Percentiles rank a stretch among this genome's conserved stretches.
Conservation (phyloP, 768 basidiomycete species). For the Brasilioporus rufonigricans region DNA sequence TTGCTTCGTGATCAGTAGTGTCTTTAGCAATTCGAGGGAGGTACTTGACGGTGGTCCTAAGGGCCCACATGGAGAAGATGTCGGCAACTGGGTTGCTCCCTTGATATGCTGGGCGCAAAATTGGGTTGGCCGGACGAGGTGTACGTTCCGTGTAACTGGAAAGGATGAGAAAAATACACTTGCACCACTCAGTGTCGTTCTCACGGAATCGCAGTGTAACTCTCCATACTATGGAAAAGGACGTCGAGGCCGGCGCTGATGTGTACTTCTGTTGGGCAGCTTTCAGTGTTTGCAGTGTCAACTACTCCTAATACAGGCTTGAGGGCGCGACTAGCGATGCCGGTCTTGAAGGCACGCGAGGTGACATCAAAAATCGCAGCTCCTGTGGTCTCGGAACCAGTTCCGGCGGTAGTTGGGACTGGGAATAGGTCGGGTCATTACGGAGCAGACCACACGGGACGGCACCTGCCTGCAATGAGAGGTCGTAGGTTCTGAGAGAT, state of each 20-base stretch:
- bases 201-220: slow-evolving; percentile 91
- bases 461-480: slow-evolving; percentile 67
- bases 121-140: slow-evolving; percentile 88
- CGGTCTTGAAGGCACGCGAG: slow-evolving; percentile 91
- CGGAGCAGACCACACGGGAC: neutral
- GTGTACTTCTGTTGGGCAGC: slow-evolving; percentile 88
- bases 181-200: slow-evolving; percentile 20
- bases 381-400: slow-evolving; percentile 93
- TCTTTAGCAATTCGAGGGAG: slow-evolving; percentile 85
- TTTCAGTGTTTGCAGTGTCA: slow-evolving; percentile 88
- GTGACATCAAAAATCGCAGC: slow-evolving; percentile 94
- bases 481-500: slow-evolving; percentile 73
- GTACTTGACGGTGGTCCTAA: slow-evolving; percentile 84
- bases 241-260: slow-evolving; percentile 96
- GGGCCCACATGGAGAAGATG: slow-evolving; percentile 93
- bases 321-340: slow-evolving; percentile 89
- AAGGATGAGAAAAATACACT: slow-evolving; percentile 3
- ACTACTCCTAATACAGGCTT: slow-evolving; percentile 86
- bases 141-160: slow-evolving; percentile 83
- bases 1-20: slow-evolving; percentile 75
- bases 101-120: slow-evolving; percentile 89
- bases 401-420: slow-evolving; percentile 80
- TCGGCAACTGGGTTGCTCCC: slow-evolving; percentile 94
- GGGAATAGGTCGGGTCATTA: neutral
- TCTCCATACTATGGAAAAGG: slow-evolving; percentile 94